Conservation (phyloP, 2,329 filamentous ascomycete genomes). For the Fusarium pilosicola region DNA sequence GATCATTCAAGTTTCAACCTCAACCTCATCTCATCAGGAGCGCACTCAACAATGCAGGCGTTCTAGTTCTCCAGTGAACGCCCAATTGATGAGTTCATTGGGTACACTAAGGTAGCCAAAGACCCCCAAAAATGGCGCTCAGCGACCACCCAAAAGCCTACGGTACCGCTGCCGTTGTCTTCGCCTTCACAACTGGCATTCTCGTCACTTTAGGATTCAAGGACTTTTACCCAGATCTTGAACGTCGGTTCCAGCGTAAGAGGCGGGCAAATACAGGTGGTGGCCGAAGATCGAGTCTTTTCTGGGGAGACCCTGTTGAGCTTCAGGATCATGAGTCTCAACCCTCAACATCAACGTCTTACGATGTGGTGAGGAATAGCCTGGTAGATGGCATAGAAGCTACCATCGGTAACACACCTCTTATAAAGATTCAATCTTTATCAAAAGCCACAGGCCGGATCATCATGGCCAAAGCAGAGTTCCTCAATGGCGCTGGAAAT, state of each 20-base stretch:
- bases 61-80: conserved; percentile 7
- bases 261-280: conserved; percentile 38
- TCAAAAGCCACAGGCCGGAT: conserved; percentile 87
- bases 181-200: conserved; percentile 82
- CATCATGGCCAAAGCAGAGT: conserved; percentile 95
- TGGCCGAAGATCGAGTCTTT: conserved; percentile 55
- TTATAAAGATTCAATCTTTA: conserved; percentile 86
- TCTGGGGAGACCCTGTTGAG: conserved; percentile 59
- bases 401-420: conserved; percentile 91
- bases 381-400: conserved; percentile 85
- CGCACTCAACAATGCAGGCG: conserved; percentile 16
- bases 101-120: neutral
- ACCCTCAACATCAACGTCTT: conserved; percentile 37
- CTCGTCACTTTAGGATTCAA: conserved; percentile 81
- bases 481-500: conserved; percentile 92
- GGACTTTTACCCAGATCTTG: conserved; percentile 80
- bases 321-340: conserved; percentile 66
- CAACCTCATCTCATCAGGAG: neutral
- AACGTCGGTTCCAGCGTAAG: conserved; percentile 68
- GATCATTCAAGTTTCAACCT: conserved; percentile 3
- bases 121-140: conserved; percentile 63
- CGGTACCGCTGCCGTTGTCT: conserved; percentile 71
- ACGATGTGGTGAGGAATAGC: conserved; percentile 44
- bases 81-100: conserved; percentile 13
- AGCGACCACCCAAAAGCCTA: conserved; percentile 71